phyloP scores from a whole-genome alignment of 805 yeast genomes.

The Candida rishiriensis region DNA sequence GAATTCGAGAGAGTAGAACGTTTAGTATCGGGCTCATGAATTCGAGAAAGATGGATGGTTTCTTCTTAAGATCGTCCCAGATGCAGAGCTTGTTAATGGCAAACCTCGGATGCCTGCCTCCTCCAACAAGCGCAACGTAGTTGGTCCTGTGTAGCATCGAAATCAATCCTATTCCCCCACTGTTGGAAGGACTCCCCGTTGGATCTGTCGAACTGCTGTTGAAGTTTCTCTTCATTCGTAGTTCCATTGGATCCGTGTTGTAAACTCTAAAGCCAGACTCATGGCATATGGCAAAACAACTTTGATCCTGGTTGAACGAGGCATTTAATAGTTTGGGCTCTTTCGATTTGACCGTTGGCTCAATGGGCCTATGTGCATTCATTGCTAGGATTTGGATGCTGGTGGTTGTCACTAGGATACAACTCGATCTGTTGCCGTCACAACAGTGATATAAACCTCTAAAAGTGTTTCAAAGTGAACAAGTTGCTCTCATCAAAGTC shows the following conservation, averaged over 20 bases:
- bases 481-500: too few species aligned
- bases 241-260: constrained; percentile 82
- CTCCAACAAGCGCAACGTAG: constrained; percentile 86
- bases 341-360: constrained; percentile 8
- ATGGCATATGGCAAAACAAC: constrained; percentile 82
- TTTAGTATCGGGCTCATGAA: constrained; percentile 72
- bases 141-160: constrained; percentile 88
- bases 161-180: constrained; percentile 64
- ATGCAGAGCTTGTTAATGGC: constrained; percentile 77
- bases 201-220: too few species aligned
- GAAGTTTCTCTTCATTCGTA: constrained; percentile 59
- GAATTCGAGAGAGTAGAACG: constrained; percentile 67
- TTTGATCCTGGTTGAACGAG: constrained; percentile 82
- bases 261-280: constrained; percentile 81
- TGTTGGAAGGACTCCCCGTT: not conserved
- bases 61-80: constrained; percentile 87
- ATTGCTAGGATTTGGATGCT: too few species aligned
- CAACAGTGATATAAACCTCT: too few species aligned
- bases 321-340: constrained; percentile 48
- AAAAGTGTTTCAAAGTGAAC: too few species aligned
- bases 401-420: too few species aligned
- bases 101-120: constrained; percentile 75
- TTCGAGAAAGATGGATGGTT: constrained; percentile 67
- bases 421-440: too few species aligned
- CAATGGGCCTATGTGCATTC: constrained; percentile 31